phyloP scores from a whole-genome alignment of 2,329 filamentous ascomycete species.

The Metarhizium rileyi region DNA sequence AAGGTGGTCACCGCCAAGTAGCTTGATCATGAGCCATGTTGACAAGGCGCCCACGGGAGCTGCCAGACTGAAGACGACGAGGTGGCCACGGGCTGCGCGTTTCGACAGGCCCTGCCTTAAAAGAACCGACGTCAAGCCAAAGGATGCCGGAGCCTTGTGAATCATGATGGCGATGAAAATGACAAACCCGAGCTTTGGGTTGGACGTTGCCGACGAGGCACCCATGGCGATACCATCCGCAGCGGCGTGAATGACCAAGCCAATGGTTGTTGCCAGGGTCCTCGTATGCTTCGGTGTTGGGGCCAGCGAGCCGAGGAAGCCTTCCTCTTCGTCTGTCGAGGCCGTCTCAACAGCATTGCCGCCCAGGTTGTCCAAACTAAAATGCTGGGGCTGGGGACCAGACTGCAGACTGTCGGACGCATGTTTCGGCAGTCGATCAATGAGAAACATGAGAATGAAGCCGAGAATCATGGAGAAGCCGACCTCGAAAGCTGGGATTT shows the following conservation, averaged over 20 bases:
- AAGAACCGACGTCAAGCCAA: constrained; percentile 83
- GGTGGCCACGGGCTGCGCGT: constrained; percentile 70
- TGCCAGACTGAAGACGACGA: constrained; percentile 85
- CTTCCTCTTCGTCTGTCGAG: constrained; percentile 45
- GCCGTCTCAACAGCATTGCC: constrained; percentile 27
- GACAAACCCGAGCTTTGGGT: constrained; percentile 72
- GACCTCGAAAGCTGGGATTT: constrained; percentile 63
- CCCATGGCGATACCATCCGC: constrained; percentile 95
- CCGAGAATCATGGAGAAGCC: constrained; percentile 79
- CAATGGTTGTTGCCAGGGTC: constrained; percentile 75
- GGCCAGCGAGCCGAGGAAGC: constrained; percentile 49
- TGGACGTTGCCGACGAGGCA: constrained; percentile 68
- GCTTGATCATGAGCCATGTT: constrained; percentile 71
- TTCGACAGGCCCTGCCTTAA: constrained; percentile 88
- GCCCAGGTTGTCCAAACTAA: constrained; percentile 76
- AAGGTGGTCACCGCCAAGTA: constrained; percentile 54
- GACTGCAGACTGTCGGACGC: constrained; percentile 55
- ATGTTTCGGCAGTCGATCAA: constrained; percentile 76
- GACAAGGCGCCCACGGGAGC: constrained; percentile 76
- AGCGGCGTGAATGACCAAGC: constrained; percentile 90
- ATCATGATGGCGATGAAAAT: constrained; percentile 96
- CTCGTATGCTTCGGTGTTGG: constrained; percentile 49
- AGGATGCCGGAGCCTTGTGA: constrained; percentile 92
- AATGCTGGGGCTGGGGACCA: constrained; percentile 65
- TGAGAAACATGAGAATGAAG: constrained; percentile 93